Evolutionary conservation across 1,139 yeast genomes (phyloP).

Genomic region (Barnettozyma hawaiiensis): DNA sequence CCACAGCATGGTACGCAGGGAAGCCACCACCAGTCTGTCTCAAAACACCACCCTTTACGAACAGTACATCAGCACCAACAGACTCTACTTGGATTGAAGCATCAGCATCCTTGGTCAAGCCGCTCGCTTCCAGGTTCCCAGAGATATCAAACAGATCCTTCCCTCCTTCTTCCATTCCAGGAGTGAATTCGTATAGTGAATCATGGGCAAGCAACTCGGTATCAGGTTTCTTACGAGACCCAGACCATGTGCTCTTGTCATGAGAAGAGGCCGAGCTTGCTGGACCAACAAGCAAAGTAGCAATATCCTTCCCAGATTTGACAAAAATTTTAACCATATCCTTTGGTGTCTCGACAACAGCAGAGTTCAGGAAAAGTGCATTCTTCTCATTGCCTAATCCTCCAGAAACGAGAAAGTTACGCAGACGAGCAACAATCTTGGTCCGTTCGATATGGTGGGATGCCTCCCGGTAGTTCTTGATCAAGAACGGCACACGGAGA

Average conservation of each 20-base stretch:
- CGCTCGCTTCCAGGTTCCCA: slow-evolving; percentile 17
- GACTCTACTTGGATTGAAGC: slow-evolving; percentile 35
- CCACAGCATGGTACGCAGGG: slow-evolving; percentile 42
- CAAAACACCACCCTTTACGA: slow-evolving; percentile 37
- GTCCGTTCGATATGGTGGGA: slow-evolving; percentile 25
- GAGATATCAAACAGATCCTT: slow-evolving; percentile 34
- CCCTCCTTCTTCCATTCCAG: slow-evolving; percentile 32
- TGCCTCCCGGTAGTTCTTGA: too few relatives aligned
- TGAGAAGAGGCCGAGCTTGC: slow-evolving; percentile 23
- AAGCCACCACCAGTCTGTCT: slow-evolving; percentile 40
- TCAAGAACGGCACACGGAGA: slow-evolving; percentile 23
- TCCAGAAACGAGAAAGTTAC: slow-evolving; percentile 28
- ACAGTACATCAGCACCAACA: slow-evolving; percentile 47
- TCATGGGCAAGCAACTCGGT: slow-evolving; percentile 27
- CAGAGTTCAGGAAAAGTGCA: slow-evolving; percentile 43
- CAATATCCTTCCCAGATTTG: slow-evolving; percentile 34
- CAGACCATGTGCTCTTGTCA: slow-evolving; percentile 46
- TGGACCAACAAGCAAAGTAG: slow-evolving; percentile 36
- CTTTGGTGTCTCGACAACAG: slow-evolving; percentile 32
- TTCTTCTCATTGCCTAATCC: slow-evolving; percentile 31
- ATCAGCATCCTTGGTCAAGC: slow-evolving; percentile 13
- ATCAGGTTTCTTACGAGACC: slow-evolving; percentile 36
- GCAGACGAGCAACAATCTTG: slow-evolving; percentile 27
- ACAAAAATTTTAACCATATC: slow-evolving; percentile 34
- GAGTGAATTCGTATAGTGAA: slow-evolving; percentile 33